Evolutionary conservation across 192 early-diverging fungal genomes (phyloP).

Genomic region (Backusella parvicylindrica): DNA sequence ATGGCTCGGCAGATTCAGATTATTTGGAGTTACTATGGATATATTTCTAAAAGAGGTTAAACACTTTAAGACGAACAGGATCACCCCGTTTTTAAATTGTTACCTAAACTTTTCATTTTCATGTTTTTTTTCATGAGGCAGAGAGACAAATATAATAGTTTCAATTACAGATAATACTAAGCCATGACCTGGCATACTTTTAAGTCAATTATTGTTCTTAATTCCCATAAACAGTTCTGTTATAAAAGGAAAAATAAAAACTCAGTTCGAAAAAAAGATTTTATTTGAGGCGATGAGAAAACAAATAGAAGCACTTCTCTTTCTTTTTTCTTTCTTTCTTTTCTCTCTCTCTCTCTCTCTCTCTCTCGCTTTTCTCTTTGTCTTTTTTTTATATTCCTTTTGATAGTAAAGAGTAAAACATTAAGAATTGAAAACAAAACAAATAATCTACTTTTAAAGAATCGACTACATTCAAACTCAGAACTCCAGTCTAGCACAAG

Average conservation of each 20-base stretch:
- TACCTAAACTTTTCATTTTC: neutral
- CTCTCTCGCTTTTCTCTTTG: neutral
- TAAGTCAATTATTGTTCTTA: neutral
- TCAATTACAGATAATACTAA: neutral
- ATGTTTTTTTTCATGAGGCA: neutral
- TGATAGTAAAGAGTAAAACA: neutral
- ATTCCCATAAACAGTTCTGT: neutral
- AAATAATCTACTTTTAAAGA: neutral
- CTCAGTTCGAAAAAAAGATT: neutral
- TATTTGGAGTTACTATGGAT: neutral
- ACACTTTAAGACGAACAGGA: neutral
- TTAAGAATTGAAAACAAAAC: neutral
- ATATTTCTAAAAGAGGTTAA: neutral
- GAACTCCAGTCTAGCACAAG: neutral
- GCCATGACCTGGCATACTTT: neutral
- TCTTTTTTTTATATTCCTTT: neutral
- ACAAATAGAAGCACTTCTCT: neutral
- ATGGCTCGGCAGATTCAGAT: neutral
- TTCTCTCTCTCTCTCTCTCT: neutral
- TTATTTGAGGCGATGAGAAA: slow-evolving; percentile 1
- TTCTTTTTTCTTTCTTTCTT: neutral
- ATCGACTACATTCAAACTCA: neutral
- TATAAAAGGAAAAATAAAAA: neutral
- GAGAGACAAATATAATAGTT: neutral
- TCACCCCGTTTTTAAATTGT: neutral